Conservation (phyloP, 2,329 filamentous ascomycete genomes). For the Thelonectria rubi region DNA sequence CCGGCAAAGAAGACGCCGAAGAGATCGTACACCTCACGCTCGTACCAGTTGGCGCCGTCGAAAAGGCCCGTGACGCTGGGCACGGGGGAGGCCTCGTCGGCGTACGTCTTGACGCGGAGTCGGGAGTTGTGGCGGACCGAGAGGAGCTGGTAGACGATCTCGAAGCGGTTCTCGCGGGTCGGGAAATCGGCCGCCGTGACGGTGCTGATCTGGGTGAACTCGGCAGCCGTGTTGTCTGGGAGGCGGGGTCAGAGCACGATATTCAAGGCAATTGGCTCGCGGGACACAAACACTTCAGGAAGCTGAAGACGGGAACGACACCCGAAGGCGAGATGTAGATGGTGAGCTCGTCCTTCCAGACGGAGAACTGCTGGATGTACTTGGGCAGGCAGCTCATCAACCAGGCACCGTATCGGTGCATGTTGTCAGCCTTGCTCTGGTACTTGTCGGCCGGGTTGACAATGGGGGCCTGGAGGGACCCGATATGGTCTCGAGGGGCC, state of each 20-base stretch:
- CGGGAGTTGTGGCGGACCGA: slow-evolving; percentile 96
- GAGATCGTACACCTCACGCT: slow-evolving; percentile 96
- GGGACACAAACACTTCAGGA: slow-evolving; percentile 76
- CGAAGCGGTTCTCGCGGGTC: slow-evolving; percentile 93
- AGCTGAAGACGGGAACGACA: slow-evolving; percentile 89
- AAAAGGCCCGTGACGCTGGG: slow-evolving; percentile 87
- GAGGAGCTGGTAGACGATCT: slow-evolving; percentile 97
- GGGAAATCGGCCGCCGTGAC: slow-evolving; percentile 97
- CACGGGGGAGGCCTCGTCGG: slow-evolving; percentile 93
- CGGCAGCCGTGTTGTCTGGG: slow-evolving; percentile 90
- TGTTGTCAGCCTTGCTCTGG: slow-evolving; percentile 81
- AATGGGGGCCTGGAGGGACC: slow-evolving; percentile 77
- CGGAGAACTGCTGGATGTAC: slow-evolving; percentile 98
- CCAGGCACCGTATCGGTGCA: slow-evolving; percentile 97
- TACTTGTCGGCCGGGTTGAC: slow-evolving; percentile 96
- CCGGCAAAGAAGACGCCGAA: slow-evolving; percentile 97
- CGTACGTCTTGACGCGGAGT: slow-evolving; percentile 98
- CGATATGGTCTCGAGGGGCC: slow-evolving; percentile 65
- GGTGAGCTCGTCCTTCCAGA: slow-evolving; percentile 99
- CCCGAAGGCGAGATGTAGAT: slow-evolving; percentile 91
- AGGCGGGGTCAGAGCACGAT: slow-evolving; percentile 16
- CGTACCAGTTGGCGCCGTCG: slow-evolving; percentile 98
- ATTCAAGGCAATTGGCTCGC: slow-evolving; percentile 6
- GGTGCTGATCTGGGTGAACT: slow-evolving; percentile 92
- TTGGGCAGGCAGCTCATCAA: slow-evolving; percentile 96